phyloP scores from a whole-genome alignment of 2,329 filamentous ascomycete species.

The Bipolaris gigantea region DNA sequence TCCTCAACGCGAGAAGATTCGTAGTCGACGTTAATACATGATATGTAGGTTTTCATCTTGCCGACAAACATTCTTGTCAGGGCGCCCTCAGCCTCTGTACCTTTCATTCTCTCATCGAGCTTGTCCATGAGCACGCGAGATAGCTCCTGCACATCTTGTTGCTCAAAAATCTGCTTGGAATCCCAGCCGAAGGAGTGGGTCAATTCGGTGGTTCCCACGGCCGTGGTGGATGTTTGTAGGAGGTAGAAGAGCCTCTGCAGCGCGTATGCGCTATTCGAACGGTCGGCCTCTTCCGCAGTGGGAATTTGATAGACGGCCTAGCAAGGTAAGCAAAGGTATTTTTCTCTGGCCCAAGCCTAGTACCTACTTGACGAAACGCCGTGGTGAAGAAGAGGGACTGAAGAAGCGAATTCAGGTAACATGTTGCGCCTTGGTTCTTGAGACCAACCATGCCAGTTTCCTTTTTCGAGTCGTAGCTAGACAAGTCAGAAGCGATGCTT shows the following conservation, averaged over 20 bases:
- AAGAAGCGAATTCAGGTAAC: slow-evolving; percentile 56
- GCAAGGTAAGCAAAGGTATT: slow-evolving; percentile 5
- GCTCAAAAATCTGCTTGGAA: slow-evolving; percentile 95
- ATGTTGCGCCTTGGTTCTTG: slow-evolving; percentile 87
- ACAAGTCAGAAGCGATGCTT: background rate
- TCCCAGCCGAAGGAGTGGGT: slow-evolving; percentile 99
- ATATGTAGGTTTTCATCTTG: slow-evolving; percentile 98
- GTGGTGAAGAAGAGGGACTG: slow-evolving; percentile 62
- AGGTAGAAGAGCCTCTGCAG: slow-evolving; percentile 94
- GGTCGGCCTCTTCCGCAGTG: slow-evolving; percentile 79
- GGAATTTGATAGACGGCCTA: slow-evolving; percentile 97
- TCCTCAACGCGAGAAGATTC: slow-evolving; percentile 95
- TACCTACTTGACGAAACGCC: slow-evolving; percentile 80
- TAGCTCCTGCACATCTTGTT: slow-evolving; percentile 97
- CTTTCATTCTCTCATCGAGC: slow-evolving; percentile 98
- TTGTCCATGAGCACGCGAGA: slow-evolving; percentile 97
- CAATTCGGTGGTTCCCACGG: slow-evolving; percentile 88
- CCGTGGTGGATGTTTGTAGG: slow-evolving; percentile 79
- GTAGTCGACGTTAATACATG: slow-evolving; percentile 97
- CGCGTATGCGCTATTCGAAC: slow-evolving; percentile 87
- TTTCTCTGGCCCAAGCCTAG: too few relatives aligned
- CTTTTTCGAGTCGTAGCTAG: slow-evolving; percentile 91
- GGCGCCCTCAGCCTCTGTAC: slow-evolving; percentile 85
- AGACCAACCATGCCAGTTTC: slow-evolving; percentile 96
- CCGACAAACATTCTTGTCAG: slow-evolving; percentile 91